phyloP scores from a whole-genome alignment of 345 rosid species.

The Eucalyptus marginata region DNA sequence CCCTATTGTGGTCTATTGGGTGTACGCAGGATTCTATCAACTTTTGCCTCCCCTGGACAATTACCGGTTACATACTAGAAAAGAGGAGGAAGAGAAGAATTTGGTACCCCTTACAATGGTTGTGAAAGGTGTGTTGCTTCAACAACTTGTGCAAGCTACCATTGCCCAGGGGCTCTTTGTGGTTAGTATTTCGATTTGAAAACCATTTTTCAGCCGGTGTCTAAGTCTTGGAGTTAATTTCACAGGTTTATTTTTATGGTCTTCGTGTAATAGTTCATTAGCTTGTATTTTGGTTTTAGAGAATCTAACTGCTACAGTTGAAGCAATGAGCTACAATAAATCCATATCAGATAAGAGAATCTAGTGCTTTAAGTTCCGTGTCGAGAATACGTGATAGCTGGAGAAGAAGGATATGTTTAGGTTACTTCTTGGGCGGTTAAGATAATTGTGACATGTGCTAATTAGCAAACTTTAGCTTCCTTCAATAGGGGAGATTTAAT shows the following conservation, averaged over 20 bases:
- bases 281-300: not conserved
- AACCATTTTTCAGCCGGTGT: not conserved
- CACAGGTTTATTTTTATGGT: not conserved
- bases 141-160: constrained; percentile 54
- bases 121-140: constrained; percentile 58
- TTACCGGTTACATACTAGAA: constrained; percentile 45
- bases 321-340: not conserved
- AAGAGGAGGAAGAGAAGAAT: constrained; percentile 60
- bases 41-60: constrained; percentile 41
- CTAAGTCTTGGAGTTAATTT: not conserved
- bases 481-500: not conserved
- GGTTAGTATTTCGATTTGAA: constrained; percentile 18
- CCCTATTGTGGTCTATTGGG: constrained; percentile 59
- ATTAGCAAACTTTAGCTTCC: not conserved
- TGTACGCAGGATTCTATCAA: constrained; percentile 62
- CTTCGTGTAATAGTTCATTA: not conserved
- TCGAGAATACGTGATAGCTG: not conserved
- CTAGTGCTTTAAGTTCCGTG: not conserved
- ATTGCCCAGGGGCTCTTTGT: constrained; percentile 51
- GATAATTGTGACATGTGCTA: not conserved
- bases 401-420: not conserved
- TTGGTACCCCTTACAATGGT: constrained; percentile 32
- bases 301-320: not conserved
- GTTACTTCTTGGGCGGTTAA: not conserved
- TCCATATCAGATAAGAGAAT: not conserved